Base-by-base conservation (phyloP, 768 basidiomycete genomes). In the Russula brevipes region DNA sequence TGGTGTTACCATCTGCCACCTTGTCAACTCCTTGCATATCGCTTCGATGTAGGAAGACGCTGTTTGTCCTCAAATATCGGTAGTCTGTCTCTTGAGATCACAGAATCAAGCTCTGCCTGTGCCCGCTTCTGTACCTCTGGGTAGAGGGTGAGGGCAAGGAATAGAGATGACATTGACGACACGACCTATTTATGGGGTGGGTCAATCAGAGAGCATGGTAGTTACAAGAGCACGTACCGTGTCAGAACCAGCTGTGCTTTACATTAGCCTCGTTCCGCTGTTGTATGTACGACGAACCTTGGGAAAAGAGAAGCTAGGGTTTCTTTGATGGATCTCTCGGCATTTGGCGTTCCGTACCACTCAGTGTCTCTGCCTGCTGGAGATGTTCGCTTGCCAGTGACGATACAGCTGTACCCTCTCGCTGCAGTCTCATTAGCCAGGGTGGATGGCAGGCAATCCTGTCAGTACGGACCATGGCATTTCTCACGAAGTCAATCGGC, bases 21-120 rank as follows among this genome's bases (percentile, higher is more conserved):
- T 42, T 9, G 33, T 17, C 10, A 61, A 42, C 31, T 65, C 64
- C 3, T 35, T 62, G 44, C 54, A 65, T 17, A 65, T 19, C 7
- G 65, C 65, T 16, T 63, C 61, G 9, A 63, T 44, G 14, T 63
- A 66, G 2, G 65, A 30, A 66, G 46, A 9, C 44, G 31, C 8
- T 51, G 33, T 24, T 38, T 53, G 30, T 66, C 65, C 5, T 66
- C 65, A 1, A 63, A 47, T 1, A 5, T 49, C 14, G 65, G 65
- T 4, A 66, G 57, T 11, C 65, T 46, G 10, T 57, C 42, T 33
- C 61, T 46, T 36, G 51, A 46, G 1, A 59, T 14, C 11, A 66
- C 53, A 14, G n/a, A 17, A 62, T 66, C 65, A 2, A 66, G 36
- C 44, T 66, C 61, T 10, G 54, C 61, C 11, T 65, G 64, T 17